phyloP scores from a whole-genome alignment of 805 yeast genomes.

The Ogataea dorogensis region DNA sequence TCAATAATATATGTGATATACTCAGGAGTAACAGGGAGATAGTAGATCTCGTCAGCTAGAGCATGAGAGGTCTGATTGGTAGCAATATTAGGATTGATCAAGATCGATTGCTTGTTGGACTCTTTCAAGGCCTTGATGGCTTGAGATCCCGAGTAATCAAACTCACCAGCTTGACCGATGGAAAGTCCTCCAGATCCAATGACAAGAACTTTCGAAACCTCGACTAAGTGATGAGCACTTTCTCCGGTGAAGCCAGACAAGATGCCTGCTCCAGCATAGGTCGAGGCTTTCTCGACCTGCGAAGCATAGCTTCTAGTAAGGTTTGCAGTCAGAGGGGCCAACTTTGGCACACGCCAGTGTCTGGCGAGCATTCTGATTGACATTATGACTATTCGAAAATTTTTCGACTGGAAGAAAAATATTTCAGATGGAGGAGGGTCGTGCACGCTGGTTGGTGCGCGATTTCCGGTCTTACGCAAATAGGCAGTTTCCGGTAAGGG shows the following conservation, averaged over 20 bases:
- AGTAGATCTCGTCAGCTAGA: conserved; percentile 92
- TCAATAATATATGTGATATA: conserved; percentile 93
- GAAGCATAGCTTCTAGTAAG: conserved; percentile 24
- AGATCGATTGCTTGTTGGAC: conserved; percentile 78
- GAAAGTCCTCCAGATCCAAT: conserved; percentile 97
- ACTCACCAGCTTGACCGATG: conserved; percentile 98
- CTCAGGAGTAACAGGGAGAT: conserved; percentile 95
- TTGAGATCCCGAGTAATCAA: conserved; percentile 95
- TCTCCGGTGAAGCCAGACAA: conserved; percentile 57
- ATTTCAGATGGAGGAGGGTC: conserved; percentile 22
- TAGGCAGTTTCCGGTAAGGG: conserved; percentile 19
- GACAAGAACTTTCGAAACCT: conserved; percentile 81
- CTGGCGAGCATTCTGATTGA: conserved; percentile 14
- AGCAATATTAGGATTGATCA: conserved; percentile 94
- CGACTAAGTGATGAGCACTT: conserved; percentile 66
- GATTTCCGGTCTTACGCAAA: conserved; percentile 32
- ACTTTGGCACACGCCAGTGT: conserved; percentile 12
- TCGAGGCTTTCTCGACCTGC: conserved; percentile 28
- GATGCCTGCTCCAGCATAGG: conserved; percentile 64
- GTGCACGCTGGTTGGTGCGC: conserved; percentile 27
- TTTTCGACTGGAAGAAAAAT: conserved; percentile 16
- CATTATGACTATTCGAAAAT: conserved; percentile 16
- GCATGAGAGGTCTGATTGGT: conserved; percentile 96
- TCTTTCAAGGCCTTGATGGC: conserved; percentile 95
- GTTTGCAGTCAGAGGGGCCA: conserved; percentile 6